Base-by-base conservation (phyloP, 176 grass and related monocot species). In the barley (Hordeum vulgare) region DNA sequence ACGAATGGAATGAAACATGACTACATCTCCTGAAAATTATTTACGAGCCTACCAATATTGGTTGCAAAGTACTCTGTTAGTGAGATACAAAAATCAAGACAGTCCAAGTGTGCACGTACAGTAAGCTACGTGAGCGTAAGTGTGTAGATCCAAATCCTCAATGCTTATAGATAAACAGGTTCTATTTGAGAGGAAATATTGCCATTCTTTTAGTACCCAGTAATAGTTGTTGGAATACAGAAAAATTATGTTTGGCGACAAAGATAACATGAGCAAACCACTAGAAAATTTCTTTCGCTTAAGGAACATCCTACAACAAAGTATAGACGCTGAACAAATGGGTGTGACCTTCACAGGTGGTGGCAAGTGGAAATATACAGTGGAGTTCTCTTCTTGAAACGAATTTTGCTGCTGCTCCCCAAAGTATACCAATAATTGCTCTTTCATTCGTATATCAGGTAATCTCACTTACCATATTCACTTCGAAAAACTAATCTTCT, bases 361-460 rank as follows among this genome's bases (percentile, higher is more conserved):
- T 92, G 61, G 86, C 92, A 75, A 86, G 88, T 47, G 90, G 90
- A 76, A 84, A 88, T 66, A 82, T 97, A 81, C 88, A 93, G 41
- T 94, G 95, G 95, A 86, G 71, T 74, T 93, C 90, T 60, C 92
- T 97, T 89, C 84, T 93, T 76, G 87, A 94, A 84, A 81, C 86
- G 7, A 87, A 93, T 88, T 65, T 92, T 45, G 81, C 93, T 64
- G 95, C 92, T 33, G 85, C 90, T 75, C 95, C 95, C 40, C 84
- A 90, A 89, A 97, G 95, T 79, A 86, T 97, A 92, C 95, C 95
- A 25, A 94, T 97, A 86, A 89, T 97, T 80, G 90, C 90, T 70
- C 92, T 97, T 79, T 85, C 95, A 65, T 97, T 97, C 76, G 95
- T 97, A 87, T 97, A 97, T 78, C 95, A 97, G 84, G 95, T 97